Conservation (phyloP, 257 asterid genomes). For the Buddleja alternifolia region DNA sequence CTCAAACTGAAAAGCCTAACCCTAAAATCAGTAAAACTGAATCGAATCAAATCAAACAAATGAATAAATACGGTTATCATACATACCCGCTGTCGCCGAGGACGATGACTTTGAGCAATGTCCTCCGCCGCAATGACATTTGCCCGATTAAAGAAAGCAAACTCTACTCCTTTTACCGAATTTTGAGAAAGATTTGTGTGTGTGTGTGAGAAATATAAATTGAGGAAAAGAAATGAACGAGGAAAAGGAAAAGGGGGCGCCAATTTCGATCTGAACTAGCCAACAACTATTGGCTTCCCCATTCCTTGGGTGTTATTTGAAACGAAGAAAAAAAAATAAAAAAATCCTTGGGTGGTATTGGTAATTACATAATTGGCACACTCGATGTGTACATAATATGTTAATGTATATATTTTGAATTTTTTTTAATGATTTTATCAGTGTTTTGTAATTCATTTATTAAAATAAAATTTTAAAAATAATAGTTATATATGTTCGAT, state of each 20-base stretch:
- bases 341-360: no score
- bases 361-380: no score
- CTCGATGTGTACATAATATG: no score
- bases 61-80: not conserved
- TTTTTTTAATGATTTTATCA: no score
- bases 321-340: no score
- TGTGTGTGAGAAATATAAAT: not conserved
- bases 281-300: conserved; percentile 33
- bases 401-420: no score
- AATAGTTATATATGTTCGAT: no score
- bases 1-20: not conserved
- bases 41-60: conserved; percentile 10
- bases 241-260: conserved; percentile 66
- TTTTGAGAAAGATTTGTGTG: conserved; percentile 14
- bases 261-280: conserved; percentile 75
- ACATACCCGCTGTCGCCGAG: conserved; percentile 99
- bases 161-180: conserved; percentile 18
- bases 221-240: conserved; percentile 24
- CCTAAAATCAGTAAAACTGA: conserved; percentile 8
- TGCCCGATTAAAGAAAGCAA: conserved; percentile 31
- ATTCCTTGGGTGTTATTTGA: no score
- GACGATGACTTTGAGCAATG: conserved; percentile 95
- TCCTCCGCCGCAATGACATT: conserved; percentile 91
- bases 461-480: no score
- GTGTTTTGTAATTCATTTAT: no score